Evolutionary conservation across 305 asterid genomes (phyloP), one percentile per base, ranked within the genome.

Genomic region (Plantago lanceolata): DNA sequence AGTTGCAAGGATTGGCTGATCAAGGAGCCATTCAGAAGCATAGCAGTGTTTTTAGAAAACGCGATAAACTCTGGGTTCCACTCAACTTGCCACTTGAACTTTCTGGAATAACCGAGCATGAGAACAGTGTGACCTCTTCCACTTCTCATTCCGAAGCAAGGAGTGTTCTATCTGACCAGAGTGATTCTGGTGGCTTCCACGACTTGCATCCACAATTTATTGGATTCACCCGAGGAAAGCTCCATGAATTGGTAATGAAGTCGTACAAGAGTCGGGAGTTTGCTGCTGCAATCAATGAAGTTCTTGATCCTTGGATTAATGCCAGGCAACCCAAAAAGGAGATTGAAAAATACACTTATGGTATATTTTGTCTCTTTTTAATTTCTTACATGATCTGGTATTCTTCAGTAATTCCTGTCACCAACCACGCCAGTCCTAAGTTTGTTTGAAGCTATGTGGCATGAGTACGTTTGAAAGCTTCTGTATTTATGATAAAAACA

Each of bases 231-330:
- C 89, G 92, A 57, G 99, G 96, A 70, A 94, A 86, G 80, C 95
- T 94, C 78, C 99, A 94, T 68, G 97, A 94, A 75, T 81, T 94
- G 76, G 94, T 94, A 57, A 94, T 94, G 99, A 94, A 90, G 74
- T 85, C 99, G 26, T 90, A 90, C 85, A 90, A 88, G 84, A 85
- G 97, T 71, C 82, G 99, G 72, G 99, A 94, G 83, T 85, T 94
- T 65, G 95, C 95, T 78, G 97, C 99, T 67, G 99, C 96, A 56
- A 90, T 94, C 73, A 94, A 94, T 78, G 97, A 94, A 83, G 92
- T 88, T 70, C 84, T 94, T 64, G 94, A 94, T 85, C 99, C 99
- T 51, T 94, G 99, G 99, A 85, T 94, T 70, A 88, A 76, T 84
- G 86, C 88, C 51, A 81, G 95, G 52, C 96, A 83, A 71, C 97